phyloP scores from a whole-genome alignment of 2,329 filamentous ascomycete species.

The Ceratocystis papillata region DNA sequence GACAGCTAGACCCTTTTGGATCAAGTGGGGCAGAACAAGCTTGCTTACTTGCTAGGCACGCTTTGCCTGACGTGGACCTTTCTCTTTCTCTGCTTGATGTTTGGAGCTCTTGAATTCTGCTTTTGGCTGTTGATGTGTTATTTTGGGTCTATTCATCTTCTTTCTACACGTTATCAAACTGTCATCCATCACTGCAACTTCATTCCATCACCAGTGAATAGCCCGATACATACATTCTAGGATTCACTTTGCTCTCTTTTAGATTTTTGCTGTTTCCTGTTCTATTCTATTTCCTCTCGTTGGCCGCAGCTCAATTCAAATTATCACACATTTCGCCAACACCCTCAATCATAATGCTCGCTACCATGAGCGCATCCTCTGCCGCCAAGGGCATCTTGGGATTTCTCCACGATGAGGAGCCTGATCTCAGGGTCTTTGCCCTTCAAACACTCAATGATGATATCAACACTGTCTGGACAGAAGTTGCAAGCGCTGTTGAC shows the following conservation, averaged over 20 bases:
- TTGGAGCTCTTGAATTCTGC: slow-evolving; percentile 6
- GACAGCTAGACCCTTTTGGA: neutral
- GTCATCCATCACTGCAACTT: neutral
- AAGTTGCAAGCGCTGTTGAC: slow-evolving; percentile 82
- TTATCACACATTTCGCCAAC: neutral
- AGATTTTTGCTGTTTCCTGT: neutral
- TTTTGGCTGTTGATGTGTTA: neutral
- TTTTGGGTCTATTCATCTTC: neutral
- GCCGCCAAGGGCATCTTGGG: slow-evolving; percentile 91
- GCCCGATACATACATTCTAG: neutral
- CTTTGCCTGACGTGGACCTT: slow-evolving; percentile 37
- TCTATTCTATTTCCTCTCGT: slow-evolving; percentile 1
- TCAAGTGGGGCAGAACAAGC: slow-evolving; percentile 16
- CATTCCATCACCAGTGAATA: neutral
- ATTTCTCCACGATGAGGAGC: slow-evolving; percentile 89
- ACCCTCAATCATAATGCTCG: slow-evolving; percentile 57
- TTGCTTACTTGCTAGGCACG: slow-evolving; percentile 30
- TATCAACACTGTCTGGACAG: slow-evolving; percentile 94
- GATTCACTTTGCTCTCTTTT: neutral
- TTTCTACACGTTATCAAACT: neutral
- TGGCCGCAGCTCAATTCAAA: neutral
- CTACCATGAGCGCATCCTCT: slow-evolving; percentile 81
- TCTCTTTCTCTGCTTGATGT: neutral
- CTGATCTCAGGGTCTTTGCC: slow-evolving; percentile 88
- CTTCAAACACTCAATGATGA: slow-evolving; percentile 91